Conservation (phyloP, 78 protist species). For the Trichosphaerium sp. region DNA sequence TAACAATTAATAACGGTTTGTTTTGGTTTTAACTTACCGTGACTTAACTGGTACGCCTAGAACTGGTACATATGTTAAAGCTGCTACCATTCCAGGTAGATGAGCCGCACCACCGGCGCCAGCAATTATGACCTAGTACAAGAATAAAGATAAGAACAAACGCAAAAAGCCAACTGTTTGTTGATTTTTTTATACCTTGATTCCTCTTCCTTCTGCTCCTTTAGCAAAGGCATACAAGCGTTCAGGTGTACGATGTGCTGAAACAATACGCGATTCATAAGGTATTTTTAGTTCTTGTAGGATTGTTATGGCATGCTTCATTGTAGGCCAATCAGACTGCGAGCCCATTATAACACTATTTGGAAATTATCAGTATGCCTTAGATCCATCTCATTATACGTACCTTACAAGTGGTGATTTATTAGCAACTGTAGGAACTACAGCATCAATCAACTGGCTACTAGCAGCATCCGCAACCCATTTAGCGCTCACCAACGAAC, state of each 20-base stretch:
- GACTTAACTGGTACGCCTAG: slow-evolving; percentile 80
- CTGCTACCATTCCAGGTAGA: slow-evolving; percentile 86
- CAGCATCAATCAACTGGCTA: slow-evolving; percentile 7
- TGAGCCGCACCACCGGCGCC: slow-evolving; percentile 89
- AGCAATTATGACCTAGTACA: slow-evolving; percentile 51
- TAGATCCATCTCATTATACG: not conserved
- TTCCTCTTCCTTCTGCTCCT: slow-evolving; percentile 61
- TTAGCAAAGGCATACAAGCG: slow-evolving; percentile 66
- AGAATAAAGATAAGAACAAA: not conserved
- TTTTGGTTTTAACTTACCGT: not conserved
- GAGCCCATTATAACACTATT: slow-evolving; percentile 79
- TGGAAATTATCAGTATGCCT: not conserved
- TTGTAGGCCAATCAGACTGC: slow-evolving; percentile 80
- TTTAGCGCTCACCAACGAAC: not conserved
- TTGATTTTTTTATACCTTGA: slow-evolving; percentile 18
- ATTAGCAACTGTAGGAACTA: slow-evolving; percentile 34
- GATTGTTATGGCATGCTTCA: slow-evolving; percentile 41
- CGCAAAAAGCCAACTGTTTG: not conserved
- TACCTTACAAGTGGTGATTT: not conserved
- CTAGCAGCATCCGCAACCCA: slow-evolving; percentile 1
- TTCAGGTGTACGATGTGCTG: slow-evolving; percentile 88
- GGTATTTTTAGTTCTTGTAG: slow-evolving; percentile 57
- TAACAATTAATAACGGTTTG: not conserved
- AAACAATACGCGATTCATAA: slow-evolving; percentile 77
- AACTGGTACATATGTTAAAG: slow-evolving; percentile 83